Evolutionary conservation across 2,329 filamentous ascomycete genomes (phyloP).

Genomic region (Arthrobotrys pseudoclavata): DNA sequence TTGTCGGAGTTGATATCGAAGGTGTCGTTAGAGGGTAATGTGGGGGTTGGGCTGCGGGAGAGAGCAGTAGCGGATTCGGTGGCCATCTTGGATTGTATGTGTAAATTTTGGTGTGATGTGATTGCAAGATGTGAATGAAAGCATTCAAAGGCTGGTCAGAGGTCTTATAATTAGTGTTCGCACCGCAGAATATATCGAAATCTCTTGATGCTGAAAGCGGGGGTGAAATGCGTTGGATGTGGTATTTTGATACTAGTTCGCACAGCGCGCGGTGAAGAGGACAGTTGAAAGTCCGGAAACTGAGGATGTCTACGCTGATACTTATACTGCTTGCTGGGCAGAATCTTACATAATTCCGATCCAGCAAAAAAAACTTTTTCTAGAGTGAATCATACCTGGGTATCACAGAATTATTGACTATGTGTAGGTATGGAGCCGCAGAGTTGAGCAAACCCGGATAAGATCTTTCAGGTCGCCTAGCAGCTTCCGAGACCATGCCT

Average conservation of each 20-base stretch:
- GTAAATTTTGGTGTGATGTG: neutral
- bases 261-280: slow-evolving; percentile 17
- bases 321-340: slow-evolving; percentile 3
- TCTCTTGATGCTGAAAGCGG: neutral
- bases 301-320: slow-evolving; percentile 6
- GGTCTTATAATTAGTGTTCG: neutral
- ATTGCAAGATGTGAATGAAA: neutral
- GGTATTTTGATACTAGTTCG: slow-evolving; percentile 48
- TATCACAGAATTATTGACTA: neutral
- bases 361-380: neutral
- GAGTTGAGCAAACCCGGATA: no score
- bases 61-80: slow-evolving; percentile 19
- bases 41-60: slow-evolving; percentile 51
- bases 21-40: neutral
- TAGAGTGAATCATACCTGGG: neutral
- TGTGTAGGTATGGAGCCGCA: no score
- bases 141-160: neutral
- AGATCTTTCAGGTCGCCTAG: neutral
- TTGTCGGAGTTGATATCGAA: slow-evolving; percentile 18
- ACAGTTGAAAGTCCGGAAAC: neutral
- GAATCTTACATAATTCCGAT: slow-evolving; percentile 3
- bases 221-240: slow-evolving; percentile 42
- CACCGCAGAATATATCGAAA: neutral
- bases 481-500: neutral
- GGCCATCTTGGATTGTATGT: slow-evolving; percentile 19